A percentile compares a stretch with the other conserved stretches of the same genome.
Conservation (phyloP, 306 rosid species). For the Prunus davidiana region DNA sequence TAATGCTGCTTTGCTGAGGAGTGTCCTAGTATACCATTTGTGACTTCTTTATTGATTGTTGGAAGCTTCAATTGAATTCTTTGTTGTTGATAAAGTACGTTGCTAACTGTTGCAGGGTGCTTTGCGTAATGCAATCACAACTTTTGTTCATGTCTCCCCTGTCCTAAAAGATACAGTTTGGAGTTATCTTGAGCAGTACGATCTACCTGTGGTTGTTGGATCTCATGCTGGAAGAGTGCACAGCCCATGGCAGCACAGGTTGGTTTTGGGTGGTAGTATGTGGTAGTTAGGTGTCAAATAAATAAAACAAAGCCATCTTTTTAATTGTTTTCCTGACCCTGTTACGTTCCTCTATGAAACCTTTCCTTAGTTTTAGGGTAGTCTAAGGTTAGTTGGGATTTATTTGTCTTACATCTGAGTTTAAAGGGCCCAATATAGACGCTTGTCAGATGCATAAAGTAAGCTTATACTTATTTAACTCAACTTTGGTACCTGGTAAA, state of each 20-base stretch:
- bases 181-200: constrained; percentile 94
- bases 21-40: constrained; percentile 7
- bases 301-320: not conserved
- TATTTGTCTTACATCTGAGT: not conserved
- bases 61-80: constrained; percentile 22
- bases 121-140: constrained; percentile 75
- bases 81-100: constrained; percentile 23
- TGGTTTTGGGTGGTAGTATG: constrained; percentile 17
- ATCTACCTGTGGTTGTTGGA: constrained; percentile 92
- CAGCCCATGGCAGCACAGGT: constrained; percentile 73
- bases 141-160: constrained; percentile 76
- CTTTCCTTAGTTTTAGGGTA: not conserved
- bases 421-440: too few relatives aligned
- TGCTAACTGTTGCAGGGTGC: constrained; percentile 63
- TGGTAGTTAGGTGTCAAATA: not conserved
- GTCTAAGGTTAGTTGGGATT: not conserved
- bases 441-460: too few relatives aligned
- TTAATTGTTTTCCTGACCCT: not conserved
- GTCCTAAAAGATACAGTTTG: constrained; percentile 73
- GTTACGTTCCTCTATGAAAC: not conserved
- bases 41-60: constrained; percentile 21
- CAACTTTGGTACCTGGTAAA: too few relatives aligned
- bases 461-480: too few relatives aligned
- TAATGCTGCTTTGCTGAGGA: constrained; percentile 16
- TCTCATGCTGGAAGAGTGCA: constrained; percentile 58